Conservation (phyloP, 2,329 filamentous ascomycete species). For the Chrysoporthe puriensis region DNA sequence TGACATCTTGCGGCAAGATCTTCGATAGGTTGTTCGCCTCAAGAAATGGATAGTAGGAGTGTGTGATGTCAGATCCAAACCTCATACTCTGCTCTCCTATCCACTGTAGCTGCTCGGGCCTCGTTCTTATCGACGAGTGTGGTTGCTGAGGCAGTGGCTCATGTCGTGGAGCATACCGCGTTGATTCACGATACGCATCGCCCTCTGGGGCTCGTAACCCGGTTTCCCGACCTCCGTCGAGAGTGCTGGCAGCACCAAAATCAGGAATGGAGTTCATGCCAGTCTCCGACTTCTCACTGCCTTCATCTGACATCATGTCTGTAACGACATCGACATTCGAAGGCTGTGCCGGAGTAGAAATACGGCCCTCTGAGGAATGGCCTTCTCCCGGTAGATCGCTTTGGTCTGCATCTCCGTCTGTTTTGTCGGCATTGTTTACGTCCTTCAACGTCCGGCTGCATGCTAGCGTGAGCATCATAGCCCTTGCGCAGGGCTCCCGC, state of each 20-base stretch:
- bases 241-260: neutral
- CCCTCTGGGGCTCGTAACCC: neutral
- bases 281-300: slow-evolving; percentile 7
- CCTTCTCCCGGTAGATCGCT: neutral
- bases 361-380: neutral
- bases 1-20: slow-evolving; percentile 50
- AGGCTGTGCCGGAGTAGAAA: neutral
- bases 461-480: neutral
- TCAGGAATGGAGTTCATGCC: neutral
- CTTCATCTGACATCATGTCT: slow-evolving; percentile 12
- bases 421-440: neutral
- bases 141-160: neutral
- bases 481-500: neutral
- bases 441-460: slow-evolving; percentile 17
- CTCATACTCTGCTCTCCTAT: slow-evolving; percentile 35
- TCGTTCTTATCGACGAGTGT: slow-evolving; percentile 7
- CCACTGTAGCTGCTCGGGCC: slow-evolving; percentile 32
- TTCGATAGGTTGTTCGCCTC: slow-evolving; percentile 42
- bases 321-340: neutral
- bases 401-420: slow-evolving; percentile 29
- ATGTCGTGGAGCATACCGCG: neutral
- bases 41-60: slow-evolving; percentile 49
- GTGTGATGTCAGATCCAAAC: slow-evolving; percentile 42
- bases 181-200: neutral
- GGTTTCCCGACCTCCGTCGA: neutral